Conservation (phyloP, 2,329 filamentous ascomycete genomes). For the Cladosporium phlei region DNA sequence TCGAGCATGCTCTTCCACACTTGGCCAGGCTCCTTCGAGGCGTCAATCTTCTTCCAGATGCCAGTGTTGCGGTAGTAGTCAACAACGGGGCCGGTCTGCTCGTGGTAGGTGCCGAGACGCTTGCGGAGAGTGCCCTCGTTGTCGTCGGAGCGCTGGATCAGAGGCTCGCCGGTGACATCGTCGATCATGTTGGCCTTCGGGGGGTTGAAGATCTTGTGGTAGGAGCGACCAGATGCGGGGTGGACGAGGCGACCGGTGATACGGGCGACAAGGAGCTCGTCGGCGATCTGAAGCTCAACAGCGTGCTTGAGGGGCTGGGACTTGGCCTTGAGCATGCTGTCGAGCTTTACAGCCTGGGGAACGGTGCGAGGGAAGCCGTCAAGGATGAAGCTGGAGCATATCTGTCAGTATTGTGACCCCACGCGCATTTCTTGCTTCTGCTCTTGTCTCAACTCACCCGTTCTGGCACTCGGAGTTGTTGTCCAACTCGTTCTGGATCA, state of each 20-base stretch:
- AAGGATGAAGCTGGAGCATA: conserved; percentile 75
- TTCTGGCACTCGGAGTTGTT: conserved; percentile 93
- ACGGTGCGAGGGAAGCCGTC: conserved; percentile 98
- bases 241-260: conserved; percentile 96
- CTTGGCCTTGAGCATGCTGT: conserved; percentile 77
- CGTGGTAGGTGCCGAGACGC: conserved; percentile 87
- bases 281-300: conserved; percentile 94
- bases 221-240: conserved; percentile 90
- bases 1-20: conserved; percentile 91
- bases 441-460: conserved; percentile 59
- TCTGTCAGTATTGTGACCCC: not conserved
- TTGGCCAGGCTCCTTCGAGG: conserved; percentile 88
- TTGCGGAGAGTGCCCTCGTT: conserved; percentile 95
- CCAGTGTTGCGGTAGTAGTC: conserved; percentile 95
- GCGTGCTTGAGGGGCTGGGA: conserved; percentile 88
- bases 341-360: conserved; percentile 87
- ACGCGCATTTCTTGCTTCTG: not conserved
- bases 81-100: conserved; percentile 87
- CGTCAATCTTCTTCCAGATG: conserved; percentile 94
- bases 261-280: conserved; percentile 84
- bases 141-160: conserved; percentile 95
- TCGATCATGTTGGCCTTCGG: conserved; percentile 92
- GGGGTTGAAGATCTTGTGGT: conserved; percentile 99
- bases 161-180: conserved; percentile 91
- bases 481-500: conserved; percentile 97